A percentile compares a stretch with the other conserved stretches of the same genome.
These are phyloP conservation scores for Geotrichum carabidarum DNA, from an alignment of 1,139 yeast species.

Conservation along the genomic window DNA sequence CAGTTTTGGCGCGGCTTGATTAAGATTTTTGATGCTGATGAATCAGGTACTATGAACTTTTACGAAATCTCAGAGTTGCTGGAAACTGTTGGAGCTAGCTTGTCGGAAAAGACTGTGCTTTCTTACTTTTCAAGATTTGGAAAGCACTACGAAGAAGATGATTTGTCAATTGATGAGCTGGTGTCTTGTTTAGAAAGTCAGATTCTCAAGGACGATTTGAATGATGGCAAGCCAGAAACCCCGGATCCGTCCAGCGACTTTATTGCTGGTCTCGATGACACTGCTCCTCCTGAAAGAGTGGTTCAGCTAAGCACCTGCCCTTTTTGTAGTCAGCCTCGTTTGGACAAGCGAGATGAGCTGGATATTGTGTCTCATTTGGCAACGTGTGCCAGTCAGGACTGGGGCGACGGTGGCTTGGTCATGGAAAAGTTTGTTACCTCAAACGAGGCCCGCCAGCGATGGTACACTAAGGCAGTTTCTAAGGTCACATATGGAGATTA, in stretches of 20 bases:
- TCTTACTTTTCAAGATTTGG: constrained; percentile 44
- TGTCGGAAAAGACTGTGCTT: constrained; percentile 46
- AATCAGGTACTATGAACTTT: constrained; percentile 45
- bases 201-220: constrained; percentile 31
- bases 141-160: constrained; percentile 50
- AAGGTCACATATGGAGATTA: constrained; percentile 86
- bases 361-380: constrained; percentile 85
- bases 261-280: constrained; percentile 15
- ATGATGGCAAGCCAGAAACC: neutral
- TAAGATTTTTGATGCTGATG: constrained; percentile 48
- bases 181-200: constrained; percentile 50
- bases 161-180: constrained; percentile 53
- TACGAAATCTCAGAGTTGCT: constrained; percentile 55
- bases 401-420: constrained; percentile 64
- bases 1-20: constrained; percentile 68
- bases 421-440: constrained; percentile 73
- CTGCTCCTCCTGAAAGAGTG: constrained; percentile 37
- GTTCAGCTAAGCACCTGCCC: constrained; percentile 70
- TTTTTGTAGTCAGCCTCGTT: constrained; percentile 59
- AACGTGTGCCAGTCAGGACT: constrained; percentile 73
- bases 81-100: constrained; percentile 57
- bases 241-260: constrained; percentile 5
- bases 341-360: constrained; percentile 51
- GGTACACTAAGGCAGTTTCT: constrained; percentile 80
- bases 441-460: constrained; percentile 75